A percentile compares a stretch with the other conserved stretches of the same genome.
phyloP scores from a whole-genome alignment of 768 basidiomycete genomes.

The Leccinellum albellum region DNA sequence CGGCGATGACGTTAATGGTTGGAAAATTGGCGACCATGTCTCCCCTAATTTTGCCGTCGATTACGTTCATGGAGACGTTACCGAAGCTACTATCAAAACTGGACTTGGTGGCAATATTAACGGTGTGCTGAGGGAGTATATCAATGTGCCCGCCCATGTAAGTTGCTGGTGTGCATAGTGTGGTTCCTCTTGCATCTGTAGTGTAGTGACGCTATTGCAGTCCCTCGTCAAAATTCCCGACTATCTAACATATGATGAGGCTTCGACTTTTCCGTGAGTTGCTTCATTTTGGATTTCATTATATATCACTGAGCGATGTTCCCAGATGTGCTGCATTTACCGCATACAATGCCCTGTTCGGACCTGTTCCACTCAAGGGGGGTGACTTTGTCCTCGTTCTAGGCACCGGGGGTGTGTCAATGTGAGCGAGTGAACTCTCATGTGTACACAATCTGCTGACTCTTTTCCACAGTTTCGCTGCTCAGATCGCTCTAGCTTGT shows the following conservation, averaged over 20 bases:
- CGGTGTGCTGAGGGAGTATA: slow-evolving; percentile 54
- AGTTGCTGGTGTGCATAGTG: not conserved
- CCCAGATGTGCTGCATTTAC: slow-evolving; percentile 56
- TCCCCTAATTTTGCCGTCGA: slow-evolving; percentile 50
- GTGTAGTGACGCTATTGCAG: slow-evolving; percentile 20
- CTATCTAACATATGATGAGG: slow-evolving; percentile 61
- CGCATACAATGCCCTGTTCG: slow-evolving; percentile 57
- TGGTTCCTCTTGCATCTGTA: not conserved
- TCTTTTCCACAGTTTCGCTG: slow-evolving; percentile 42
- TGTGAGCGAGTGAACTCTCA: slow-evolving; percentile 29
- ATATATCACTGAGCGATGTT: not conserved
- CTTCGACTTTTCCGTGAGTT: slow-evolving; percentile 56
- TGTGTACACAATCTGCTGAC: not conserved
- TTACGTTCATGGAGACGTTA: slow-evolving; percentile 45
- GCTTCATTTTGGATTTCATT: too few relatives aligned
- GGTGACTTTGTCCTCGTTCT: slow-evolving; percentile 57
- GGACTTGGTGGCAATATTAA: slow-evolving; percentile 46
- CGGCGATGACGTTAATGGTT: slow-evolving; percentile 37
- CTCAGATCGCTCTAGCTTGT: slow-evolving; percentile 58
- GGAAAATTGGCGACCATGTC: slow-evolving; percentile 56
- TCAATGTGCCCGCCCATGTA: slow-evolving; percentile 46
- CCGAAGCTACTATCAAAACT: slow-evolving; percentile 32
- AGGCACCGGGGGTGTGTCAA: slow-evolving; percentile 56
- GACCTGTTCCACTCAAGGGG: slow-evolving; percentile 47
- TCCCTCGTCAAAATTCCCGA: slow-evolving; percentile 50